phyloP scores from a whole-genome alignment of 305 asterid genomes.

The Andrographis paniculata region DNA sequence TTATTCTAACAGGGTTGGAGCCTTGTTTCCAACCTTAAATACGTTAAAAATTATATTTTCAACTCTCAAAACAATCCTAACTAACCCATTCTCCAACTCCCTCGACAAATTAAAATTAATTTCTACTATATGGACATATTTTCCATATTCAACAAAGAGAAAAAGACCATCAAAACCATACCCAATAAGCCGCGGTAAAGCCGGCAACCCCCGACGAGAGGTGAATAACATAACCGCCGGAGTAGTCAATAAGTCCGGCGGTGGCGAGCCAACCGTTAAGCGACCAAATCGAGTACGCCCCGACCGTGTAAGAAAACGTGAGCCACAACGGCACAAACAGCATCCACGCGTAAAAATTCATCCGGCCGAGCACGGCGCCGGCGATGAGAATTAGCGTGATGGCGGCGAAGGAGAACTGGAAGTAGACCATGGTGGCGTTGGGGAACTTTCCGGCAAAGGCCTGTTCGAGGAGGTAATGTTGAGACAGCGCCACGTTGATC shows the following conservation, averaged over 20 bases:
- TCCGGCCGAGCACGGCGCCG: constrained; percentile 52
- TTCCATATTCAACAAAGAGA: too few species aligned
- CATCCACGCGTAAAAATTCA: constrained; percentile 71
- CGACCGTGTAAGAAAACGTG: constrained; percentile 52
- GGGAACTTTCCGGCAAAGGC: constrained; percentile 44
- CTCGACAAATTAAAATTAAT: too few species aligned
- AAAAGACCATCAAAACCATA: constrained; percentile 1
- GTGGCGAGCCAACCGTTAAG: constrained; percentile 32
- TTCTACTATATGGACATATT: too few species aligned
- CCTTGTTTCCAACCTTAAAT: too few species aligned
- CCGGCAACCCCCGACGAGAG: constrained; percentile 62
- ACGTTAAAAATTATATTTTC: too few species aligned
- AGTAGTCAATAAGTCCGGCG: constrained; percentile 42
- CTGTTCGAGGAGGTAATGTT: constrained; percentile 27
- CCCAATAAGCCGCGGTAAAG: constrained; percentile 65
- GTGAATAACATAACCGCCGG: constrained; percentile 61
- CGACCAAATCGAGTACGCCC: constrained; percentile 55
- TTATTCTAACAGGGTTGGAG: too few species aligned
- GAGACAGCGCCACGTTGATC: constrained; percentile 32
- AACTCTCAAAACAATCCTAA: too few species aligned
- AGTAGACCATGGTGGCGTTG: constrained; percentile 52
- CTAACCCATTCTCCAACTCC: too few species aligned
- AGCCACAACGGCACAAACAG: constrained; percentile 57
- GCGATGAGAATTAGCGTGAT: constrained; percentile 51
- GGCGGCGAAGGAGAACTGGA: constrained; percentile 60